phyloP scores from a whole-genome alignment of 768 basidiomycete species.

The Tulasnella sp. region DNA sequence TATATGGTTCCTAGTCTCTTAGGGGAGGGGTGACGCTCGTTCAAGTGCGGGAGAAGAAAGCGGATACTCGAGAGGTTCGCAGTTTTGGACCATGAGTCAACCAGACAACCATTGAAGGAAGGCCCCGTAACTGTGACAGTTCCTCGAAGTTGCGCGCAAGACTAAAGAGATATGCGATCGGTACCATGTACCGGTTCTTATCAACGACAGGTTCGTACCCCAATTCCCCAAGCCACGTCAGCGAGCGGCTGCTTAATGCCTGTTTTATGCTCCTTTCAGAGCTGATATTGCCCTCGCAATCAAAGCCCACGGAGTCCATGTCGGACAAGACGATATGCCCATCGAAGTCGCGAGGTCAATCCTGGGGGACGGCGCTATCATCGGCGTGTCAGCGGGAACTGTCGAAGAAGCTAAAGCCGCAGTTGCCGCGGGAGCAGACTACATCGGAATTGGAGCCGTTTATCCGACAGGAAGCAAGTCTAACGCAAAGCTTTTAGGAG shows the following conservation, averaged over 20 bases:
- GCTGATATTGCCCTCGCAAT: slow-evolving; percentile 82
- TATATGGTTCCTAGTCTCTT: slow-evolving; percentile 52
- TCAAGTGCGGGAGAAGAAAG: slow-evolving; percentile 81
- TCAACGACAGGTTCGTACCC: slow-evolving; percentile 57
- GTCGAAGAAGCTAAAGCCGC: slow-evolving; percentile 61
- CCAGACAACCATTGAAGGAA: background rate
- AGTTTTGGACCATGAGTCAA: background rate
- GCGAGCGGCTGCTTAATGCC: slow-evolving; percentile 29
- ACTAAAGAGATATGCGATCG: slow-evolving; percentile 69
- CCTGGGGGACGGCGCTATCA: slow-evolving; percentile 63
- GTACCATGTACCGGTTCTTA: slow-evolving; percentile 76
- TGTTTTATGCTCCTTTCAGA: slow-evolving; percentile 39
- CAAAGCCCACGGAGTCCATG: slow-evolving; percentile 73
- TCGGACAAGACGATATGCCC: slow-evolving; percentile 87
- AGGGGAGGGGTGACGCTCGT: slow-evolving; percentile 86
- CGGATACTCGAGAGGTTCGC: slow-evolving; percentile 74
- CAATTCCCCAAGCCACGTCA: background rate
- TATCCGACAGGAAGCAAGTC: slow-evolving; percentile 76
- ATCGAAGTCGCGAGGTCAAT: slow-evolving; percentile 60
- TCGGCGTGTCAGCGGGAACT: slow-evolving; percentile 78
- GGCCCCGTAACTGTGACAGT: slow-evolving; percentile 45
- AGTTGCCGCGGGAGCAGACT: slow-evolving; percentile 65
- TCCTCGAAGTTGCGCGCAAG: slow-evolving; percentile 65
- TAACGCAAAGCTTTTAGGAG: slow-evolving; percentile 58
- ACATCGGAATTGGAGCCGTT: slow-evolving; percentile 83